Base-by-base conservation (phyloP, 1,284 basidiomycete species). In the Ustilago shanxiensis region DNA sequence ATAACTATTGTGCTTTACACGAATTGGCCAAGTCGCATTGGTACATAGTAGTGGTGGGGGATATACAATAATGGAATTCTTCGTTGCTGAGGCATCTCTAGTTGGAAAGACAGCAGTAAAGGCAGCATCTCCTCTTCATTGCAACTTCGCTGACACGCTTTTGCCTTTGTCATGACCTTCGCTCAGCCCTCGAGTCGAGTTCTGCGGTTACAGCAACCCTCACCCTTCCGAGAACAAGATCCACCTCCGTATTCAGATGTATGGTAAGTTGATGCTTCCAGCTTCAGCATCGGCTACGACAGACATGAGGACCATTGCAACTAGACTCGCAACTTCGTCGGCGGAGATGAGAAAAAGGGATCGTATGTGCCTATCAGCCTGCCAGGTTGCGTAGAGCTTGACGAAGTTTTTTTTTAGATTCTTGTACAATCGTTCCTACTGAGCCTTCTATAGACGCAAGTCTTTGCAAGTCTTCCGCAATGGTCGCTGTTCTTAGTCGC, bases 221-320 rank as follows among this genome's bases (percentile, higher is more conserved):
- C 95, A 98, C 87, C 95, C 96, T 6, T 97, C 95, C 22, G 96
- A 99, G 88, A 93, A 94, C 82, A 92, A 94, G 85, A 97, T 98
- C 80, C 93, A 98, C 84, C 88, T 98, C 50, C 92, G 97, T 20
- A 93, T 99, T 72, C 96, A 98, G 90, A 99, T 98, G 95, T 96
- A 96, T 84, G 95, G 95, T 98, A 85, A 81, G 95, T 90, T 26
- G 22, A 13, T 44, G 8, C n/a, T 20, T n/a, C 16, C 41, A 44
- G 8, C 11, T 7, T 20, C 41, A 44, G 41, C 41, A 44, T 44
- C 41, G 41, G 41, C n/a, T 8, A 44, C 41, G 20, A 11, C 14
- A 45, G 29, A 26, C 24, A 29, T 18, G 13, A 9, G 10, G 31
- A 44, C 33, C 57, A 56, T 45, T 47, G 33, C 47, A 33, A 29